Evolutionary conservation across 192 early-diverging fungal genomes (phyloP).

Genomic region (Haplosporangium gracile): DNA sequence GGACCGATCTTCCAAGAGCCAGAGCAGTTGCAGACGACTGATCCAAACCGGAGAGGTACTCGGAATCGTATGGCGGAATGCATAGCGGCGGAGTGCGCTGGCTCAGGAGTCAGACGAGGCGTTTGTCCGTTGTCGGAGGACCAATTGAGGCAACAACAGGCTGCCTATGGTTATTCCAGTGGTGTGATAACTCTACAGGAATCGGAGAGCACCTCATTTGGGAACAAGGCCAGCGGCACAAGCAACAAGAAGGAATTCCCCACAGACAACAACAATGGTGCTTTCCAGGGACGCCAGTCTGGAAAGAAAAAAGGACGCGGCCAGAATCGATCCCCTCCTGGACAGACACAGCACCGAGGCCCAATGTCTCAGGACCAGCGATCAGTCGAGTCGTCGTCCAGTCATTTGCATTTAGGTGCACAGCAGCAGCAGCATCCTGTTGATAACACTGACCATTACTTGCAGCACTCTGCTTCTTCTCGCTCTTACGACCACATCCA

Average conservation of each 20-base stretch:
- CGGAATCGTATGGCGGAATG: not conserved
- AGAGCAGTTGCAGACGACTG: not conserved
- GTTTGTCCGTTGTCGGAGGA: not conserved
- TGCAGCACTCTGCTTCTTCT: not conserved
- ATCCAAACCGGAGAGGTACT: not conserved
- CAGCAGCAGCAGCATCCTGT: not conserved
- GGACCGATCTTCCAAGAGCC: not conserved
- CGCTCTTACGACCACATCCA: not conserved
- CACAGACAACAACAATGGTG: not conserved
- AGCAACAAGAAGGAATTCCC: not conserved
- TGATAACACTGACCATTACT: not conserved
- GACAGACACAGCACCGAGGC: not conserved
- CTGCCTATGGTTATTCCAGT: not conserved
- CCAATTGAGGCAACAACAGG: not conserved
- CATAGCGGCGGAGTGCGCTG: not conserved
- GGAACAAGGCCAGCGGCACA: not conserved
- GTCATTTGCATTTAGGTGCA: not conserved
- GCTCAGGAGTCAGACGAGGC: not conserved
- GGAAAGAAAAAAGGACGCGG: not conserved
- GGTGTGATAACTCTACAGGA: not conserved
- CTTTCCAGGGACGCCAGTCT: not conserved
- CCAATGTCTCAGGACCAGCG: not conserved
- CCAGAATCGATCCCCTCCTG: not conserved
- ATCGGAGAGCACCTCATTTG: not conserved
- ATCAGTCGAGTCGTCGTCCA: not conserved